phyloP scores from a whole-genome alignment of 2,329 filamentous ascomycete genomes.

The Septoria linicola region DNA sequence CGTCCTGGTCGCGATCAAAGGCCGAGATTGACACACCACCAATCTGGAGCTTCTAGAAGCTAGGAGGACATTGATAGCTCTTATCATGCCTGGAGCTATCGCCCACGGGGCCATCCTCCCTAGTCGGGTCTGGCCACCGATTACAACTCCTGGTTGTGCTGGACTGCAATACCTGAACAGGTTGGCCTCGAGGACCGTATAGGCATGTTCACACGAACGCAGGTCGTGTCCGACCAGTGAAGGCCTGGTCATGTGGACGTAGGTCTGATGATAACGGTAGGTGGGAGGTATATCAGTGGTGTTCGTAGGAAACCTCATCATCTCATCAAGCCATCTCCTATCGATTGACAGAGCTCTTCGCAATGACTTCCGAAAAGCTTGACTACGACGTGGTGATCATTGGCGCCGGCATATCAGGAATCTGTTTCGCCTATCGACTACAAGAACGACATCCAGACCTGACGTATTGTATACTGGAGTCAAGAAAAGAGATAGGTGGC shows the following conservation, averaged over 20 bases:
- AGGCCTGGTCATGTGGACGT: not conserved
- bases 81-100: not conserved
- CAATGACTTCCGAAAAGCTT: conserved; percentile 1
- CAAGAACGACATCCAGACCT: conserved; percentile 50
- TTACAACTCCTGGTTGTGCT: not conserved
- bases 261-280: not conserved
- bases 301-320: no score
- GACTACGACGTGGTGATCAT: conserved; percentile 58
- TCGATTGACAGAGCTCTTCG: conserved; percentile 1
- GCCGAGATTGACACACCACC: not conserved
- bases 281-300: not conserved
- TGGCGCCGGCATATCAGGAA: conserved; percentile 72
- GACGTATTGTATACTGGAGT: conserved; percentile 67
- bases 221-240: not conserved
- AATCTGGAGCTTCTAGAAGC: no score
- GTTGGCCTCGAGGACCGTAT: not conserved
- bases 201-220: not conserved
- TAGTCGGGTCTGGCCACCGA: not conserved
- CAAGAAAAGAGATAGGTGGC: conserved; percentile 64
- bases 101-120: not conserved
- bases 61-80: not conserved
- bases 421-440: conserved; percentile 67
- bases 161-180: not conserved
- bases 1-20: not conserved
- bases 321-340: no score